Evolutionary conservation across 805 yeast genomes (phyloP), one percentile per base, ranked within the genome.

Genomic region (Myxozyma geophila): DNA sequence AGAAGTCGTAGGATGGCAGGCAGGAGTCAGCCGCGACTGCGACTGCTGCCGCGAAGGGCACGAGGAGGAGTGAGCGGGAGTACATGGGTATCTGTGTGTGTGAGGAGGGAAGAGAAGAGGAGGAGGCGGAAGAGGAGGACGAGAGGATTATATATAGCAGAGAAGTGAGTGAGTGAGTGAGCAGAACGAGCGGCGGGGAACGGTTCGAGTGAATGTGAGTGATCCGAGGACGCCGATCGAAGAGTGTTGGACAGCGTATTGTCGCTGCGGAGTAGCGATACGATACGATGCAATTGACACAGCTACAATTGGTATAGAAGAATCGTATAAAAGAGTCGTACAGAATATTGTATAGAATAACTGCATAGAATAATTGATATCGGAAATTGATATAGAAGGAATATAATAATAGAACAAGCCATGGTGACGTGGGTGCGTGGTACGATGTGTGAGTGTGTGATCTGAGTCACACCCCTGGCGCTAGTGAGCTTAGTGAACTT

Each of bases 1-100:
- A 64, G 67, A 62, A 62, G 37, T 53, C 50, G 52, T 59, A 35
- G 43, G 60, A 39, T 41, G 53, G 58, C 36, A 54, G 50, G 40
- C 63, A 58, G 35, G 62, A 40, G 58, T 54, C 62, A 33, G 61
- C 49, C 19, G 55, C 43, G 41, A 54, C 59, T 41, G 62, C 59
- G 39, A 54, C 39, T 28, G 59, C 47, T 13, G 63, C 60, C 44
- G 53, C 53, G 47, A 58, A 19, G 37, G 57, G 56, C 39, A 51
- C 43, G 40, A 60, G 60, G 21, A 54, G 59, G 13, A 49, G 40
- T 9, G 59, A 48, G n/a, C 63, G 21, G 48, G 59, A 10, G 48
- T 48, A 40, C 59, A 56, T 56, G 36, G 23, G 19, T 13, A 8
- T 21, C 13, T 15, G 43, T 35, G 36, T 36, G 51, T 8, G 35